A percentile compares a stretch with the other conserved stretches of the same genome.
phyloP scores from a whole-genome alignment of 495 filamentous ascomycete species.

The Talaromyces ruber region DNA sequence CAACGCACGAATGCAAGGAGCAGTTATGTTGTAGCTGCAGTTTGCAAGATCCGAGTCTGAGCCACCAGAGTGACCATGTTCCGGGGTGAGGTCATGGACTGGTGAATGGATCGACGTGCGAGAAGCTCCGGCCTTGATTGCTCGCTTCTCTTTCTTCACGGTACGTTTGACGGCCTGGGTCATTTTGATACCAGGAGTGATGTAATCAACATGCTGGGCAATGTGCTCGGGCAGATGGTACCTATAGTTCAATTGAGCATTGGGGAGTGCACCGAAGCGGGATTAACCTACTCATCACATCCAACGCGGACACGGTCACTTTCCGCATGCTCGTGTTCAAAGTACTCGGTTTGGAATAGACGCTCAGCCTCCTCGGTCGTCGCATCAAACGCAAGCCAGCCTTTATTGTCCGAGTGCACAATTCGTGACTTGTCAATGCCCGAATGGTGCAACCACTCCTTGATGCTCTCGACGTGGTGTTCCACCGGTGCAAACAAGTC shows the following conservation, averaged over 20 bases:
- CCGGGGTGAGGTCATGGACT: background rate
- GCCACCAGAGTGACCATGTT: background rate
- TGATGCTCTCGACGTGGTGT: background rate
- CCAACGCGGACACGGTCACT: constrained; percentile 38
- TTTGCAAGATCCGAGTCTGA: constrained; percentile 11
- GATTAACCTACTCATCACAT: constrained; percentile 29
- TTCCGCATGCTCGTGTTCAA: constrained; percentile 41
- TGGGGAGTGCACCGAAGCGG: background rate
- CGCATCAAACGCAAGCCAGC: constrained; percentile 51
- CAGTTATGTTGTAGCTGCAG: constrained; percentile 41
- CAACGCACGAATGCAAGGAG: constrained; percentile 44
- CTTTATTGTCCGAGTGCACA: constrained; percentile 39
- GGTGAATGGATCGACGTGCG: background rate
- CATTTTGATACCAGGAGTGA: constrained; percentile 7
- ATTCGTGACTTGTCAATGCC: constrained; percentile 41
- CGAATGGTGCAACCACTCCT: constrained; percentile 11
- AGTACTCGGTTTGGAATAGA: constrained; percentile 52
- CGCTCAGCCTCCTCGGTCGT: constrained; percentile 46
- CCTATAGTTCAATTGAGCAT: background rate
- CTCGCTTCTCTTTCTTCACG: background rate
- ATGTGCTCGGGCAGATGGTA: constrained; percentile 7
- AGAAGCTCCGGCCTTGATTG: background rate
- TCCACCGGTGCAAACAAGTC: constrained; percentile 1
- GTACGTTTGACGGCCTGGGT: constrained; percentile 5
- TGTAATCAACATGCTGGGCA: constrained; percentile 4